Conservation (phyloP, 2,329 filamentous ascomycete species). For the Penicillium janthinellum region DNA sequence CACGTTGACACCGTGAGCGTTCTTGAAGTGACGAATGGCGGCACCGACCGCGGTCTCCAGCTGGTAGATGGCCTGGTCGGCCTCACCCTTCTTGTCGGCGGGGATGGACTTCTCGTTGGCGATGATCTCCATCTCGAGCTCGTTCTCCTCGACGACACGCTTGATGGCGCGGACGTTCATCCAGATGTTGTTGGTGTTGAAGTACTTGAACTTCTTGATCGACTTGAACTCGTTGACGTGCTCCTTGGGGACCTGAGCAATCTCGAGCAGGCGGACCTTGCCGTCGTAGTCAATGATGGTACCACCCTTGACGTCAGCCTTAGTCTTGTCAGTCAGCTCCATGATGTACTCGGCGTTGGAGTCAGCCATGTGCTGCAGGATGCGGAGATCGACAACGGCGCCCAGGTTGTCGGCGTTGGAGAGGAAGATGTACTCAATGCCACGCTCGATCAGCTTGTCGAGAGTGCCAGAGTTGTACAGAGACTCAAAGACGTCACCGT, state of each 20-base stretch:
- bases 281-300: slow-evolving; percentile 99
- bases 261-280: slow-evolving; percentile 93
- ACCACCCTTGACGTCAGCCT: slow-evolving; percentile 99
- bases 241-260: slow-evolving; percentile 99
- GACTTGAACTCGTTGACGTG: slow-evolving; percentile 99
- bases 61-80: slow-evolving; percentile 95
- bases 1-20: slow-evolving; percentile 98
- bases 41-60: slow-evolving; percentile 98
- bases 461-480: slow-evolving; percentile 99
- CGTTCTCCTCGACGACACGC: slow-evolving; percentile 97
- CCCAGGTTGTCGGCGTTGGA: slow-evolving; percentile 99
- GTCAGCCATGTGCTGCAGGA: slow-evolving; percentile 99
- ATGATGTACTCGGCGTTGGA: slow-evolving; percentile 98
- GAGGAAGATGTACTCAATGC: slow-evolving; percentile 96
- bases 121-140: slow-evolving; percentile 99
- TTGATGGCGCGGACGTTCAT: slow-evolving; percentile 97
- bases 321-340: slow-evolving; percentile 99
- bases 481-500: slow-evolving; percentile 99
- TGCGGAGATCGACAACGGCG: slow-evolving; percentile 95
- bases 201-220: slow-evolving; percentile 99
- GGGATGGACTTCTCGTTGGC: slow-evolving; percentile 98
- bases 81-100: slow-evolving; percentile 99
- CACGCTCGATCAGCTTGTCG: slow-evolving; percentile 91
- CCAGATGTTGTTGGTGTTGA: slow-evolving; percentile 99
- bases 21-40: slow-evolving; percentile 97